Evolutionary conservation across 2,329 filamentous ascomycete species (phyloP), one percentile per base, ranked within the genome.

Genomic region (Botryotinia convoluta): DNA sequence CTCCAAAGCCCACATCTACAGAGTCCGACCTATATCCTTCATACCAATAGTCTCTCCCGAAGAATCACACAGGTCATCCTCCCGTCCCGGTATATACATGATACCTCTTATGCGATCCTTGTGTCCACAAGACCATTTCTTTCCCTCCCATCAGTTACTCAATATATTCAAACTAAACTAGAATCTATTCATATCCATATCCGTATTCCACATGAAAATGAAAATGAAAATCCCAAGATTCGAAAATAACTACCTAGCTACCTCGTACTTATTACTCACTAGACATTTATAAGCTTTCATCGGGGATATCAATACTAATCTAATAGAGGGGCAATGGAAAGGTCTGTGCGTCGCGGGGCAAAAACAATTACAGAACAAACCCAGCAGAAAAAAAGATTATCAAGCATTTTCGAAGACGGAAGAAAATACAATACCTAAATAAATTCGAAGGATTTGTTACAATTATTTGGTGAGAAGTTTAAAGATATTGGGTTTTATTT

Each of bases 301-400:
- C 45, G 64, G 35, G 61, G 39, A 63, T 63, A 39, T 45, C 29
- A 4, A 44, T 10, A 44, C 12, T 26, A 26, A 44, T 16, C 22
- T 61, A 29, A 57, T 68, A 18, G 65, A 68, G 65, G 65, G 65
- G 65, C 65, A 68, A 35, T 18, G 4, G 7, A 44, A 51, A 14
- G 69, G 61, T 20, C 60, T 61, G 69, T 72, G 69, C 69, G n/a
- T 72, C 62, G 71, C 71, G 71, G 71, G 71, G 62, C 32, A 68
- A 67, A 61, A 59, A 9, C 14, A 54, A n/a, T n/a, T 14, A n/a
- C 18, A 48, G 57, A 44, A 44, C 42, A 44, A 70, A 37, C n/a
- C 44, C 29, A 39, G 42, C 44, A 20, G 44, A 73, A 73, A 73
- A 73, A 73, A 67, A 73, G 72, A 73, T 73, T 73, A 73, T 73